A percentile compares a stretch with the other conserved stretches of the same genome.
Evolutionary conservation across 2,329 filamentous ascomycete genomes (phyloP).

Genomic region (Arthrinium puccinioides): DNA sequence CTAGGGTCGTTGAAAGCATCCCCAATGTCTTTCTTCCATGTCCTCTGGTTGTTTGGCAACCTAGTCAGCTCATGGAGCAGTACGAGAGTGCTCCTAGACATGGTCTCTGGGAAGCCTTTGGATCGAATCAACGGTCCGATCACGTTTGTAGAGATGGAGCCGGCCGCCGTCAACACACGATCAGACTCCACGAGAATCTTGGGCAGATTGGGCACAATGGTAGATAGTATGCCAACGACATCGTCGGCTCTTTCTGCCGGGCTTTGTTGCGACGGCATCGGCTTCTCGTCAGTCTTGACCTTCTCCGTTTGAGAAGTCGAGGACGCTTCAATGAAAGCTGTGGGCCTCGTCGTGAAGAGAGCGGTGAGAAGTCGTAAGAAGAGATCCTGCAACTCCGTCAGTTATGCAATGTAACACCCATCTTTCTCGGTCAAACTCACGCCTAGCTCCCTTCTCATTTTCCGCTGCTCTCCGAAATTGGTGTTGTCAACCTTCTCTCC

Average conservation of each 20-base stretch:
- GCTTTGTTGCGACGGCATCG: constrained; percentile 17
- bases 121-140: constrained; percentile 77
- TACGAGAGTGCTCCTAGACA: constrained; percentile 62
- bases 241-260: constrained; percentile 57
- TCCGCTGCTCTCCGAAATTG: constrained; percentile 88
- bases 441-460: constrained; percentile 83
- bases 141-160: constrained; percentile 75
- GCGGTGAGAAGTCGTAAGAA: constrained; percentile 83
- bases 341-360: constrained; percentile 85
- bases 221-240: constrained; percentile 70
- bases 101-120: constrained; percentile 79
- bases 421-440: constrained; percentile 41
- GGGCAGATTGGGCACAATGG: constrained; percentile 71
- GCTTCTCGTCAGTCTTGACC: constrained; percentile 28
- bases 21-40: constrained; percentile 85
- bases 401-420: constrained; percentile 6
- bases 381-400: constrained; percentile 57
- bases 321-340: constrained; percentile 56
- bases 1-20: constrained; percentile 87
- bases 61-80: constrained; percentile 72
- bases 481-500: constrained; percentile 97
- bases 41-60: constrained; percentile 73
- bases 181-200: constrained; percentile 83
- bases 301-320: constrained; percentile 28
- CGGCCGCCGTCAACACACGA: constrained; percentile 69